A percentile compares a stretch with the other conserved stretches of the same genome.
These are phyloP conservation scores for Coemansia sp. DNA, from an alignment of 192 early-diverging fungal genomes.

Conservation along the genomic window DNA sequence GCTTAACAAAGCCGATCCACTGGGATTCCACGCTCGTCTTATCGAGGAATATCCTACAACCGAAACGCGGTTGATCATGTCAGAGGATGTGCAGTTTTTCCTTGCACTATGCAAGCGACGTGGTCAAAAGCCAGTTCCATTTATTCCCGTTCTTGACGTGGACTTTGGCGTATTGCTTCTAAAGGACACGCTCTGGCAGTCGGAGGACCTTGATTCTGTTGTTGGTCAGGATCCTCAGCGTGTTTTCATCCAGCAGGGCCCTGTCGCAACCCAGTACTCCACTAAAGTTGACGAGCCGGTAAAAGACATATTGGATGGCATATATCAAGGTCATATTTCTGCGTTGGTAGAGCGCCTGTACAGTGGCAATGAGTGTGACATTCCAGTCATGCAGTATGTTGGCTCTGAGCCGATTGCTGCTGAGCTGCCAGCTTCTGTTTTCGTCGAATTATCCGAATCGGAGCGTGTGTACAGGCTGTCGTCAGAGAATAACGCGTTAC, in stretches of 20 bases:
- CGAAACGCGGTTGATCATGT: constrained; percentile 5
- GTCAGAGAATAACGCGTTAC: constrained; percentile 7
- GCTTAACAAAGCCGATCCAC: neutral
- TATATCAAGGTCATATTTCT: constrained; percentile 77
- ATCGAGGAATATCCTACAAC: constrained; percentile 4
- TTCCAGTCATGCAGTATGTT: constrained; percentile 79
- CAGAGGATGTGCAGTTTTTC: constrained; percentile 12
- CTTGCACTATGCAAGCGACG: constrained; percentile 40
- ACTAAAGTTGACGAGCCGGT: constrained; percentile 82
- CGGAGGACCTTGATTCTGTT: constrained; percentile 83
- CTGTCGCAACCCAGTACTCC: constrained; percentile 74
- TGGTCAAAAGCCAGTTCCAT: constrained; percentile 83
- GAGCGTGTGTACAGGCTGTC: constrained; percentile 12
- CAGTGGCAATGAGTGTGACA: constrained; percentile 54
- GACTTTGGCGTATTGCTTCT: constrained; percentile 91
- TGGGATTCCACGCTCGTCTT: too few relatives aligned
- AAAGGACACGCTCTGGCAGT: constrained; percentile 91
- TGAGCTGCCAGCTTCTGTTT: neutral
- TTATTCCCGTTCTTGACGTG: constrained; percentile 87
- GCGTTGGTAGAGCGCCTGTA: constrained; percentile 74
- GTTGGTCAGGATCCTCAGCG: constrained; percentile 81
- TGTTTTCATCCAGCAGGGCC: constrained; percentile 88
- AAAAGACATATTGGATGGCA: constrained; percentile 80
- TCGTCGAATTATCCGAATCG: neutral
- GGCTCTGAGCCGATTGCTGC: constrained; percentile 14